phyloP scores from a whole-genome alignment of 495 filamentous ascomycete species.

The Pseudevernia furfuracea region DNA sequence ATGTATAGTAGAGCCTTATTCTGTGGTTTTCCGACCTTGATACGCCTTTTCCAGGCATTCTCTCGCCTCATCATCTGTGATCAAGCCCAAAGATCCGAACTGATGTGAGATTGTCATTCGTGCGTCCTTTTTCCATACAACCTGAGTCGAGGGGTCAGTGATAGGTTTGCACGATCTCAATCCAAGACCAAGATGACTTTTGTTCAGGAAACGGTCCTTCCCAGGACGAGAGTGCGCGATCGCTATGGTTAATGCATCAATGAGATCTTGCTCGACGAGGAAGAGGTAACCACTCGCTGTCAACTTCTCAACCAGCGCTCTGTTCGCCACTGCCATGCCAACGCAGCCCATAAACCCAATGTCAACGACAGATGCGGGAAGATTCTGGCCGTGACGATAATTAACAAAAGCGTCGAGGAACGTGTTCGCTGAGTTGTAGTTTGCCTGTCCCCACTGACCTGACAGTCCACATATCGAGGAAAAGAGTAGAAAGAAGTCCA shows the following conservation, averaged over 20 bases:
- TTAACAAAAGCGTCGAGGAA: conserved; percentile 29
- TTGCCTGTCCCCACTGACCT: conserved; percentile 25
- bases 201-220: conserved; percentile 2
- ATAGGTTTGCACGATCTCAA: conserved; percentile 11
- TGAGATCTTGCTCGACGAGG: conserved; percentile 3
- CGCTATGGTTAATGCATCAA: conserved; percentile 11
- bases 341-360: conserved; percentile 49
- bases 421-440: conserved; percentile 29
- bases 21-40: neutral
- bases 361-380: conserved; percentile 40
- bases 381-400: conserved; percentile 23
- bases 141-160: conserved; percentile 17
- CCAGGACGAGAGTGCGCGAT: conserved; percentile 9
- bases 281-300: conserved; percentile 5
- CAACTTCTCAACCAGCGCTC: conserved; percentile 6
- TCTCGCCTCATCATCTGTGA: conserved; percentile 8
- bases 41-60: neutral
- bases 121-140: conserved; percentile 25
- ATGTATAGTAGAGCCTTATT: conserved; percentile 1
- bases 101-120: conserved; percentile 23
- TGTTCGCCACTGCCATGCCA: conserved; percentile 31
- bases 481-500: conserved; percentile 35
- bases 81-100: conserved; percentile 3
- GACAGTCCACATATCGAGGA: conserved; percentile 27
- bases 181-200: conserved; percentile 21